Base-by-base conservation (phyloP, 129 eudicot species). In the Centella asiatica region DNA sequence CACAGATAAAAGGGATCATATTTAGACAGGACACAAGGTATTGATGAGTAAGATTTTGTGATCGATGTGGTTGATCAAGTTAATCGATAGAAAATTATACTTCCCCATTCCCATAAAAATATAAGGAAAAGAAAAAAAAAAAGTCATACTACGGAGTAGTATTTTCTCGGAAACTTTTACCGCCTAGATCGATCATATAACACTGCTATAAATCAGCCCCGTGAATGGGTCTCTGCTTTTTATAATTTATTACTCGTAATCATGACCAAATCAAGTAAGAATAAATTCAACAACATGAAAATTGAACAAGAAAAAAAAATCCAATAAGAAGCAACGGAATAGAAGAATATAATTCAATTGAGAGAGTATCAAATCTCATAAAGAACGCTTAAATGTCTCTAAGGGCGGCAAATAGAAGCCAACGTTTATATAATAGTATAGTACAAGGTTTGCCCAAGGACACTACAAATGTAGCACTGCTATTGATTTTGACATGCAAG, bases 401-500 rank as follows among this genome's bases (percentile, higher is more conserved):
- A 28, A 33, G 25, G 22, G 65, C 12, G 40, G 65, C 40, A 26
- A 17, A 27, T 52, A 2, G 66, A 58, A 19, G 63, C 63, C n/a
- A 47, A 24, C 44, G 67, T 44, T 74, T 81, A 19, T 44, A 69
- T 23, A 62, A 50, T 27, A 65, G 39, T 13, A 25, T 8, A 7
- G 39, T 17, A 25, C 20, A 29, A 18, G 24, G 70, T 65, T 25
- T 19, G 36, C 37, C 60, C 8, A 15, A 1, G 11, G n/a, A 45
- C 51, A 45, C 78, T 77, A 90, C 77, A 90, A 78, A 58, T 79
- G 94, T 69, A 92, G 70, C 47, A 85, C 88, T 0, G 83, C 90
- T 69, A 92, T 72, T 0, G 98, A 77, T 70, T 92, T 92, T 1
- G 86, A 87, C 82, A 84, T 37, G 79, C 98, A 92, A 0, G 96